phyloP scores from a whole-genome alignment of 495 filamentous ascomycete species.

The Amniculicola lignicola region DNA sequence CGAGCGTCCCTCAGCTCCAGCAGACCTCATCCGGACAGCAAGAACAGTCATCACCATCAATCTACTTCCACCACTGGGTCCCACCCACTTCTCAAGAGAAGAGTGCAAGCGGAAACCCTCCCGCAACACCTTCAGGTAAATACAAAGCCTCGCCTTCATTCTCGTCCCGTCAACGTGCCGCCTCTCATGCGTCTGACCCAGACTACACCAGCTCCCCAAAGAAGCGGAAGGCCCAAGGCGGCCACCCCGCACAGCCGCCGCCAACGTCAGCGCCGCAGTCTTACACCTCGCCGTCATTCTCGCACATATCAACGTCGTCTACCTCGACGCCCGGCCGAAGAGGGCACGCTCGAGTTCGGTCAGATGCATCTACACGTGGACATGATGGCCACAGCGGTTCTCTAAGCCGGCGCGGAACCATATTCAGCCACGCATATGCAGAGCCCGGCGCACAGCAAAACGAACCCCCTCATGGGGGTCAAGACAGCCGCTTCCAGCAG shows the following conservation, averaged over 20 bases:
- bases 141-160: slow-evolving; percentile 50
- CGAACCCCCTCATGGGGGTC: not conserved
- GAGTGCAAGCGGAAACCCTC: slow-evolving; percentile 53
- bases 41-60: slow-evolving; percentile 58
- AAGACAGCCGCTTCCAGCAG: slow-evolving; percentile 22
- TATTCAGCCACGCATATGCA: slow-evolving; percentile 19
- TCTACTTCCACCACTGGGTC: slow-evolving; percentile 92
- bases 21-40: slow-evolving; percentile 52
- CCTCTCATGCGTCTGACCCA: slow-evolving; percentile 49
- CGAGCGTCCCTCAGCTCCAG: slow-evolving; percentile 49
- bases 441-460: slow-evolving; percentile 14
- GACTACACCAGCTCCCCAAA: slow-evolving; percentile 62
- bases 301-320: slow-evolving; percentile 53
- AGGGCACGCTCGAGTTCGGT: slow-evolving; percentile 67
- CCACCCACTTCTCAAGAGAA: slow-evolving; percentile 65
- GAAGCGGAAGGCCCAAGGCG: slow-evolving; percentile 68
- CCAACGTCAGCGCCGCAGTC: slow-evolving; percentile 48
- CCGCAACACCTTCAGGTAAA: slow-evolving; percentile 66
- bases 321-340: slow-evolving; percentile 57
- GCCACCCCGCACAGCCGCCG: slow-evolving; percentile 56
- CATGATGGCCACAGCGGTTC: slow-evolving; percentile 14
- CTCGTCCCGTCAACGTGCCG: slow-evolving; percentile 42
- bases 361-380: slow-evolving; percentile 55
- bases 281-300: slow-evolving; percentile 46
- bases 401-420: slow-evolving; percentile 28